Conservation (phyloP, 768 basidiomycete genomes). For the Amanita muscaria region DNA sequence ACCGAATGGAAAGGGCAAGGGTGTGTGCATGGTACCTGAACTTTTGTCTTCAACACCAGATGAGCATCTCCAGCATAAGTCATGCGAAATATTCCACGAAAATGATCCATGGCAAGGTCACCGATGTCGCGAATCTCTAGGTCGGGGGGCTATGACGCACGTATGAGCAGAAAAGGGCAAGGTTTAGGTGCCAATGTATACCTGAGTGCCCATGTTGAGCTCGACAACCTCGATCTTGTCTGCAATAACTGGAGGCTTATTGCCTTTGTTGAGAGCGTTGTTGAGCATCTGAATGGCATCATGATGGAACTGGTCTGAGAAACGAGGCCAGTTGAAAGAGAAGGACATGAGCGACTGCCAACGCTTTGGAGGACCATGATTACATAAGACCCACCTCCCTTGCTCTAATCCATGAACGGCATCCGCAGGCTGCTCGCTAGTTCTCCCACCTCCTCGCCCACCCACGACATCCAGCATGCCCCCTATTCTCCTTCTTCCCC, state of each 20-base stretch:
- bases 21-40: conserved; percentile 55
- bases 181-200: conserved; percentile 23
- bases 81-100: conserved; percentile 92
- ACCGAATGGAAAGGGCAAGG: conserved; percentile 1
- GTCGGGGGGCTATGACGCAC: conserved; percentile 70
- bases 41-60: conserved; percentile 81
- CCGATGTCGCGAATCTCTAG: conserved; percentile 97
- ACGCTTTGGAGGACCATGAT: conserved; percentile 9
- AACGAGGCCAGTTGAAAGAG: conserved; percentile 93
- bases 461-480: no score
- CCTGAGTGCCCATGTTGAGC: conserved; percentile 98
- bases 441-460: conserved; percentile 8
- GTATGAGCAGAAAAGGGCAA: conserved; percentile 4
- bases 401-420: conserved; percentile 48
- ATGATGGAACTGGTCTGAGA: conserved; percentile 93
- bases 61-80: conserved; percentile 94
- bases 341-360: conserved; percentile 53
- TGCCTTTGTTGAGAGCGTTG: conserved; percentile 93
- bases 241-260: conserved; percentile 94
- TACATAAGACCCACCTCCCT: conserved; percentile 14
- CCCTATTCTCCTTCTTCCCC: conserved; percentile 10
- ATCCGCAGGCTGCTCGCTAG: conserved; percentile 52
- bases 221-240: conserved; percentile 97
- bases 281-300: conserved; percentile 97
- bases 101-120: conserved; percentile 90